A percentile compares a stretch with the other conserved stretches of the same genome.
Conservation (phyloP, 768 basidiomycete genomes). For the Candolleomyces eurysporus region DNA sequence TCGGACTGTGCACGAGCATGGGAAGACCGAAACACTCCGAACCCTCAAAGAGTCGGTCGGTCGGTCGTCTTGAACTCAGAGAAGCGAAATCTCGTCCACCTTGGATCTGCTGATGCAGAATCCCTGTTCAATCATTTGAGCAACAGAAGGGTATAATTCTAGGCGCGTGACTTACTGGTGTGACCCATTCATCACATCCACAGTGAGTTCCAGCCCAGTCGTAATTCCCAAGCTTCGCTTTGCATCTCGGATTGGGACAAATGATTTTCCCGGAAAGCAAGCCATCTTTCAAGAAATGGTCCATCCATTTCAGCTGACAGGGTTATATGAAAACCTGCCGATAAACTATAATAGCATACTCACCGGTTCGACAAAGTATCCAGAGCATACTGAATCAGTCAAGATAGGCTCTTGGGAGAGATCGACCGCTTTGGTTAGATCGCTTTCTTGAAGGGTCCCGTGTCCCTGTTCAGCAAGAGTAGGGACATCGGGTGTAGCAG, state of each 20-base stretch:
- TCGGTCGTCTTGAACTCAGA: neutral
- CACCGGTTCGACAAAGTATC: slow-evolving; percentile 96
- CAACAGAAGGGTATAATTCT: neutral
- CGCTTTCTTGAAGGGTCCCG: neutral
- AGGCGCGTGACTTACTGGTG: slow-evolving; percentile 61
- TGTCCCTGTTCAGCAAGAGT: neutral
- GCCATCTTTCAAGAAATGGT: slow-evolving; percentile 69
- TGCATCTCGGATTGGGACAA: slow-evolving; percentile 91
- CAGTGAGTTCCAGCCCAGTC: slow-evolving; percentile 96
- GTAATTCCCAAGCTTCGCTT: slow-evolving; percentile 89
- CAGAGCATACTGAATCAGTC: slow-evolving; percentile 82
- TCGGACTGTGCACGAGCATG: no score
- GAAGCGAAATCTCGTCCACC: slow-evolving; percentile 53
- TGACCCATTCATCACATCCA: slow-evolving; percentile 90
- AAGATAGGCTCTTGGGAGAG: slow-evolving; percentile 47
- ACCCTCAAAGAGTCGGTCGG: neutral
- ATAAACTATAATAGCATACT: slow-evolving; percentile 25
- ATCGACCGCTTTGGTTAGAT: neutral
- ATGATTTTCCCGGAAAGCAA: slow-evolving; percentile 82
- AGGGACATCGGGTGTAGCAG: neutral
- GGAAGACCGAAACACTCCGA: neutral
- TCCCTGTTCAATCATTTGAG: slow-evolving; percentile 33
- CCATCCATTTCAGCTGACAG: slow-evolving; percentile 93
- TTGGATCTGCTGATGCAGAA: slow-evolving; percentile 68
- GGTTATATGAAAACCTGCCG: neutral